phyloP scores from a whole-genome alignment of 169 alveolate species.

The Toxoplasma gondii region DNA sequence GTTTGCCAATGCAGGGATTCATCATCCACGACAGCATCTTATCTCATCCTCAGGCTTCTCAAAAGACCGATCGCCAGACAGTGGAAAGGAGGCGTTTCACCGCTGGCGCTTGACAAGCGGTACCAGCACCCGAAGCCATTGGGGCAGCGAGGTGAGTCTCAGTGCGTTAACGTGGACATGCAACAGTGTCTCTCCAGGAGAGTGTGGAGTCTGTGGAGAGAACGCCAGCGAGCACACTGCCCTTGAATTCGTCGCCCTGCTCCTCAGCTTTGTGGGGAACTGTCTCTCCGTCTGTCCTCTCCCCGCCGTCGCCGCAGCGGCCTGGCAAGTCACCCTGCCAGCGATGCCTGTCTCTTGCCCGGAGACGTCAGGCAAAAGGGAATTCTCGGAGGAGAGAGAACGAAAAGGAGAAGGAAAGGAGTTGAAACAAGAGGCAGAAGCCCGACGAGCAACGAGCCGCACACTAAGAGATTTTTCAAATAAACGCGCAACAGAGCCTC shows the following conservation, averaged over 20 bases:
- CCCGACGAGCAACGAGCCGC: too few species aligned
- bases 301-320: constrained; percentile 46
- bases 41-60: background rate
- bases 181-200: background rate
- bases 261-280: constrained; percentile 55
- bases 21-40: background rate
- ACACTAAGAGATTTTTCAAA: too few species aligned
- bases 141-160: constrained; percentile 24
- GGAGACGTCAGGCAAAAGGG: too few species aligned
- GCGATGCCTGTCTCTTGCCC: background rate
- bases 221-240: background rate
- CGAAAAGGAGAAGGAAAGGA: too few species aligned
- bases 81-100: background rate
- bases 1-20: background rate
- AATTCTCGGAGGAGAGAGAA: too few species aligned
- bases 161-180: constrained; percentile 6
- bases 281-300: constrained; percentile 58
- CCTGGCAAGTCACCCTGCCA: constrained; percentile 32
- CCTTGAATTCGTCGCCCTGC: background rate
- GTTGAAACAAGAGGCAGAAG: too few species aligned
- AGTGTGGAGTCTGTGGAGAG: background rate
- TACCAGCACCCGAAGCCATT: background rate
- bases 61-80: background rate
- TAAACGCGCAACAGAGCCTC: too few species aligned
- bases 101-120: background rate